A percentile compares a stretch with the other conserved stretches of the same genome.
Conservation (phyloP, 2,329 filamentous ascomycete genomes). For the Dactylellina leptospora region DNA sequence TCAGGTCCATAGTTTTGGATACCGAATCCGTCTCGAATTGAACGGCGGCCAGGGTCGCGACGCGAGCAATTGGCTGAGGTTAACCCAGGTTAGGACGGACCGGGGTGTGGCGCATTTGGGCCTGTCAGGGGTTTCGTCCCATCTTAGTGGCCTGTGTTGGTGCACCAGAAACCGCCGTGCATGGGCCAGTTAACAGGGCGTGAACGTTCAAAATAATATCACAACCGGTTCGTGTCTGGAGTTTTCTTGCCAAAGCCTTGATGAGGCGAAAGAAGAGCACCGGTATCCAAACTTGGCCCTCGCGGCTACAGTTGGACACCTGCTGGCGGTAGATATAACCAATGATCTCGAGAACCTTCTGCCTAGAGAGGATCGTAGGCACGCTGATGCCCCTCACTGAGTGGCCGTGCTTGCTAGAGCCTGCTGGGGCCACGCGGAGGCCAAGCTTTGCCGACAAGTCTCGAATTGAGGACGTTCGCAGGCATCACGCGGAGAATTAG, state of each 20-base stretch:
- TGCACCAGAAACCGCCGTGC: conserved; percentile 51
- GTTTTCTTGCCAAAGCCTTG: no score
- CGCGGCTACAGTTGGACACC: conserved; percentile 33
- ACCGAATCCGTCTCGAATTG: conserved; percentile 50
- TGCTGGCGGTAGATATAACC: conserved; percentile 30
- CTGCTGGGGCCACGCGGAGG: conserved; percentile 7
- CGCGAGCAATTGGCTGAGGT: conserved; percentile 42
- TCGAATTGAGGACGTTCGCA: conserved; percentile 10
- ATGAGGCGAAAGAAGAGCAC: no score
- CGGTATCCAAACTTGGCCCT: conserved; percentile 45
- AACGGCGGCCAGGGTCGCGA: conserved; percentile 20
- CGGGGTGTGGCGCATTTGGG: conserved; percentile 15
- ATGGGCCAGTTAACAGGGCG: no score
- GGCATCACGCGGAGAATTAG: conserved; percentile 31
- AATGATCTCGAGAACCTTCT: conserved; percentile 15
- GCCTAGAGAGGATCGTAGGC: neutral
- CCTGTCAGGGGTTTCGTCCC: conserved; percentile 35
- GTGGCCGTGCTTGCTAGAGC: neutral
- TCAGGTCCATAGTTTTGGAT: conserved; percentile 35
- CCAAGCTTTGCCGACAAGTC: conserved; percentile 24
- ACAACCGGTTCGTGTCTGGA: no score
- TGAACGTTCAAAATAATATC: no score
- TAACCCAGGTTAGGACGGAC: conserved; percentile 13
- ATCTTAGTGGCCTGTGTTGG: conserved; percentile 42
- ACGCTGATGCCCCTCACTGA: neutral